Evolutionary conservation across 768 basidiomycete genomes (phyloP), one percentile per base, ranked within the genome.

Genomic region (Boletus huronensis): DNA sequence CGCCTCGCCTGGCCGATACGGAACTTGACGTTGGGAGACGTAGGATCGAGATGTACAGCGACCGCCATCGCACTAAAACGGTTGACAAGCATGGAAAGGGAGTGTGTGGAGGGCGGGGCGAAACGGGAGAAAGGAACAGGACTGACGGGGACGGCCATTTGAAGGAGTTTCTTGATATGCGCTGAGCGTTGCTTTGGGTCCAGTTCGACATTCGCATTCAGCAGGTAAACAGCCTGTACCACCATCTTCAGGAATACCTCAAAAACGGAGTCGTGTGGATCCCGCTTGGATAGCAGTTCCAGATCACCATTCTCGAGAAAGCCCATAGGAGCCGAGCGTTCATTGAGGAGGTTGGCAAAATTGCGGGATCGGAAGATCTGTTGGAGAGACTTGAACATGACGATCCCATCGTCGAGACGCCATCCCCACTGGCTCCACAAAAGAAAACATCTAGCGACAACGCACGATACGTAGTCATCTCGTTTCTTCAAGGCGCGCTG

Each of bases 211-310:
- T 75, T 69, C 1, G 75, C 76, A 42, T 61, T 60, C 38, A 60
- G n/a, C 39, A 50, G 48, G 36, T 60, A 31, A n/a, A 69, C 67
- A 0, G 87, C 85, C 42, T 82, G 81, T n/a, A 86, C 81, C 32
- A 94, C 76, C 51, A 97, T 77, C 67, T 93, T 92, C 42, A 96
- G 75, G 64, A 93, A 90, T 6, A 90, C 66, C n/a, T 82, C 78
- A 64, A 88, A 94, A 1, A 88, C 82, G 2, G 87, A 83, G 61
- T 96, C 94, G 17, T 69, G 68, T 17, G 71, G 68, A 26, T 83
- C 77, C 47, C 76, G 74, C 19, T 74, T 69, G 17, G 74, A 74
- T 6, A 91, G 76, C 11, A 84, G 70, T 3, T 71, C 69, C 64
- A 83, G 73, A 59, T 90, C 77, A 42, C 76, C 73, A 6, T 79